phyloP scores from a whole-genome alignment of 108 stramenopile species.

The Pseudonitzschia delicatissima region DNA sequence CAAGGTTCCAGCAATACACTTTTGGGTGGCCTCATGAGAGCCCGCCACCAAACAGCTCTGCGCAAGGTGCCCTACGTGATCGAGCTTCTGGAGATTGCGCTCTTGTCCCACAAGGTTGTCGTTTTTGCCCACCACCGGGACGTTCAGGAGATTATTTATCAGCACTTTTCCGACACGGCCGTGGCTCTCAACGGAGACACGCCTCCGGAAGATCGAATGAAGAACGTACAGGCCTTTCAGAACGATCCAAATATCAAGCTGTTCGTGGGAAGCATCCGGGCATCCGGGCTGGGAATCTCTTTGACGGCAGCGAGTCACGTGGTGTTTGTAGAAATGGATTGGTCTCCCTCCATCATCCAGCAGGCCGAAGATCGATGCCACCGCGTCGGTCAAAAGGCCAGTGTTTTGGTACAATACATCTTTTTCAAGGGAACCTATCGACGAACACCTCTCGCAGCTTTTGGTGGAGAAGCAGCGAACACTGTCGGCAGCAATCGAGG shows the following conservation, averaged over 20 bases:
- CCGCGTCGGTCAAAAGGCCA: slow-evolving; percentile 30
- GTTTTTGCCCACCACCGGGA: slow-evolving; percentile 38
- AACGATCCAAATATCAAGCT: background rate
- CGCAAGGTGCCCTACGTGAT: slow-evolving; percentile 20
- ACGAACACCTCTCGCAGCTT: slow-evolving; percentile 26
- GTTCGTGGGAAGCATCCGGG: slow-evolving; percentile 11
- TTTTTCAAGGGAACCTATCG: slow-evolving; percentile 30
- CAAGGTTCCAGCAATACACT: background rate
- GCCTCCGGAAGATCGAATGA: background rate
- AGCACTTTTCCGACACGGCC: slow-evolving; percentile 21
- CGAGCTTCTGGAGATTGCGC: slow-evolving; percentile 17
- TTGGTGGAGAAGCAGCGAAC: slow-evolving; percentile 18
- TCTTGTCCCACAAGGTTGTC: slow-evolving; percentile 29
- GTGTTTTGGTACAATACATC: slow-evolving; percentile 23
- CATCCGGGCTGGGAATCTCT: slow-evolving; percentile 32
- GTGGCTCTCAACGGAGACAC: slow-evolving; percentile 30
- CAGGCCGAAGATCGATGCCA: slow-evolving; percentile 45
- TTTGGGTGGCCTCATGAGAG: slow-evolving; percentile 11
- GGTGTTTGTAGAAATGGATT: slow-evolving; percentile 40
- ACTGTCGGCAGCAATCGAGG: slow-evolving; percentile 1
- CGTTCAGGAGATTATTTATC: slow-evolving; percentile 10
- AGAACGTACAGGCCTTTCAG: slow-evolving; percentile 19
- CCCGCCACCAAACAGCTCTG: slow-evolving; percentile 32
- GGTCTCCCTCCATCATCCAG: slow-evolving; percentile 27
- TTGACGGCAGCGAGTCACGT: slow-evolving; percentile 35